phyloP scores from a whole-genome alignment of 805 yeast species.

The Candida sithepensis region DNA sequence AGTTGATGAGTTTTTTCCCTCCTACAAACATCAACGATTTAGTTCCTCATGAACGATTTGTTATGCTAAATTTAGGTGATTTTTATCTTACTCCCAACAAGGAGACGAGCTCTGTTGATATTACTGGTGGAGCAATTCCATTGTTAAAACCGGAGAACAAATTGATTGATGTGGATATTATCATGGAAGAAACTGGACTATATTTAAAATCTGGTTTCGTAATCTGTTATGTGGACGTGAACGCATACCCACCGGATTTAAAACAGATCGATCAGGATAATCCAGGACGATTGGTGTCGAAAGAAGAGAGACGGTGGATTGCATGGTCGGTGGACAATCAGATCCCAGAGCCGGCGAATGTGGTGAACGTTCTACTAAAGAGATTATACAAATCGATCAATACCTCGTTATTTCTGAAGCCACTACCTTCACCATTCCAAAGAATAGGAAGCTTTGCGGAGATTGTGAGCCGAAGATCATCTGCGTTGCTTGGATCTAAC shows the following conservation, averaged over 20 bases:
- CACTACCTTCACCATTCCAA: slow-evolving; percentile 20
- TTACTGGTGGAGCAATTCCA: neutral
- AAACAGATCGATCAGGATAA: slow-evolving; percentile 4
- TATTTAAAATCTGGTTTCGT: slow-evolving; percentile 49
- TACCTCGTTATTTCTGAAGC: slow-evolving; percentile 16
- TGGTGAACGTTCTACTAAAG: slow-evolving; percentile 45
- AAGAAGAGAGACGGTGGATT: slow-evolving; percentile 21
- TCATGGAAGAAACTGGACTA: slow-evolving; percentile 56
- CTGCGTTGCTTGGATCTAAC: neutral
- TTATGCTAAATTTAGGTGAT: slow-evolving; percentile 48
- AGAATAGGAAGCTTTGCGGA: slow-evolving; percentile 30
- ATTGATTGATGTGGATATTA: slow-evolving; percentile 37
- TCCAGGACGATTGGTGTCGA: slow-evolving; percentile 4
- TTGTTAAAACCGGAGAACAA: slow-evolving; percentile 14
- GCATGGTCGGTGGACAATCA: slow-evolving; percentile 34
- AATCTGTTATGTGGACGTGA: slow-evolving; percentile 34
- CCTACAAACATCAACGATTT: slow-evolving; percentile 56
- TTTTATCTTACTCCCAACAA: slow-evolving; percentile 30
- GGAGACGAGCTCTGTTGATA: neutral
- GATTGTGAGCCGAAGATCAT: slow-evolving; percentile 11
- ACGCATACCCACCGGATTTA: slow-evolving; percentile 24
- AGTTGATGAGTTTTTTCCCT: slow-evolving; percentile 45
- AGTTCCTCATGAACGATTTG: slow-evolving; percentile 48
- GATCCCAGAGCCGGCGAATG: slow-evolving; percentile 28
- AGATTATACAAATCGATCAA: slow-evolving; percentile 45